phyloP scores from a whole-genome alignment of 2,329 filamentous ascomycete genomes.

The Alternaria ethzedia region DNA sequence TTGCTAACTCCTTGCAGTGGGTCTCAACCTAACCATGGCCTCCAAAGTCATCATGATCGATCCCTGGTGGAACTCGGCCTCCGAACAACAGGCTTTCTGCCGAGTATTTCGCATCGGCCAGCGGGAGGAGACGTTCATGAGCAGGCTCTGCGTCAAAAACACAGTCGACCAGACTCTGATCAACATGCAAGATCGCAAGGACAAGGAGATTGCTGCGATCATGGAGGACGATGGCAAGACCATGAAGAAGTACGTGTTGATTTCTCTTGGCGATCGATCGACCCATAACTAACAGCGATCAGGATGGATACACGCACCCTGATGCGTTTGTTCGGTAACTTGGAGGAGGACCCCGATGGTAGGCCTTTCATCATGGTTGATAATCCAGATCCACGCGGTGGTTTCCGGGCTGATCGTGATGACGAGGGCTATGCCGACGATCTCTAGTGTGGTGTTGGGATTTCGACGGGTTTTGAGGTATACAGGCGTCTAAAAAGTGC shows the following conservation, averaged over 20 bases:
- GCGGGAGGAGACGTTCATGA: constrained; percentile 63
- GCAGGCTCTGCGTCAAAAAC: constrained; percentile 62
- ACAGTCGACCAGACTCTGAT: constrained; percentile 66
- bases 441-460: constrained; percentile 8
- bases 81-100: constrained; percentile 69
- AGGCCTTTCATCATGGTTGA: constrained; percentile 52
- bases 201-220: constrained; percentile 51
- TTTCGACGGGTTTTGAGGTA: not conserved
- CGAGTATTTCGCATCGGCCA: constrained; percentile 73
- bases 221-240: constrained; percentile 50
- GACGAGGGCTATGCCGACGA: constrained; percentile 45
- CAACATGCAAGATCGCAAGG: constrained; percentile 63
- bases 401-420: constrained; percentile 39
- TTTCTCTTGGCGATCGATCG: not conserved
- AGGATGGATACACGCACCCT: constrained; percentile 50
- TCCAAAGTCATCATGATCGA: constrained; percentile 56
- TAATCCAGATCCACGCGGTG: constrained; percentile 34
- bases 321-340: constrained; percentile 55
- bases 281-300: constrained; percentile 2
- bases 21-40: constrained; percentile 67
- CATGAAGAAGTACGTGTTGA: constrained; percentile 33
- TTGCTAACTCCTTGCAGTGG: constrained; percentile 31
- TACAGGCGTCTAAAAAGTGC: not conserved
- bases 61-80: constrained; percentile 65
- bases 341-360: constrained; percentile 49